phyloP scores from a whole-genome alignment of 116 monocot genomes.

The Cymodocea nodosa region DNA sequence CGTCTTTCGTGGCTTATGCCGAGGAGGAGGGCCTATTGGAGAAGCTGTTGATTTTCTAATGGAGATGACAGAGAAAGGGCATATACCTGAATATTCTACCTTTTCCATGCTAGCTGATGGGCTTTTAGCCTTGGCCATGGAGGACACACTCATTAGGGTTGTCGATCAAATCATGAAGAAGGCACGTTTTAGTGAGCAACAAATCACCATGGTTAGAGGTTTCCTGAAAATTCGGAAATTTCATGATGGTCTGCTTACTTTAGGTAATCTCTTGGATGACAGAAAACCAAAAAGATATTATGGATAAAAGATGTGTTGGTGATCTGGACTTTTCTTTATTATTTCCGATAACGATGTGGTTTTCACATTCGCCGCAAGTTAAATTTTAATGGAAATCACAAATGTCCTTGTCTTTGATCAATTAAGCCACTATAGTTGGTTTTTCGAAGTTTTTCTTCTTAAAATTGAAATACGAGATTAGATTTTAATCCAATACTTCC shows the following conservation, averaged over 20 bases:
- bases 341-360: too few species aligned
- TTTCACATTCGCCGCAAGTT: too few species aligned
- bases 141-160: slow-evolving; percentile 42
- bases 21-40: slow-evolving; percentile 73
- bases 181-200: slow-evolving; percentile 31
- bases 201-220: slow-evolving; percentile 49
- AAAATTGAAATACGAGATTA: too few species aligned
- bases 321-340: too few species aligned
- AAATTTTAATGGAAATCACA: too few species aligned
- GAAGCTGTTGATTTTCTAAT: slow-evolving; percentile 80
- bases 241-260: slow-evolving; percentile 53
- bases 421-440: too few species aligned
- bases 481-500: too few species aligned
- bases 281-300: slow-evolving; percentile 14
- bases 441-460: too few species aligned
- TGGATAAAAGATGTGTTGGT: neutral
- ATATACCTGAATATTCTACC: slow-evolving; percentile 52
- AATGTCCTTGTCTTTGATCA: too few species aligned
- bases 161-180: slow-evolving; percentile 54
- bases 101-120: slow-evolving; percentile 85
- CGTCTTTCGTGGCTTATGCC: slow-evolving; percentile 69
- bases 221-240: slow-evolving; percentile 64
- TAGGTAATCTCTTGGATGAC: slow-evolving; percentile 29
- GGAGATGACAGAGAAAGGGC: slow-evolving; percentile 69
- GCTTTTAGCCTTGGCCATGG: slow-evolving; percentile 61